phyloP scores from a whole-genome alignment of 768 basidiomycete genomes.

The Tricholoma flavovirens region DNA sequence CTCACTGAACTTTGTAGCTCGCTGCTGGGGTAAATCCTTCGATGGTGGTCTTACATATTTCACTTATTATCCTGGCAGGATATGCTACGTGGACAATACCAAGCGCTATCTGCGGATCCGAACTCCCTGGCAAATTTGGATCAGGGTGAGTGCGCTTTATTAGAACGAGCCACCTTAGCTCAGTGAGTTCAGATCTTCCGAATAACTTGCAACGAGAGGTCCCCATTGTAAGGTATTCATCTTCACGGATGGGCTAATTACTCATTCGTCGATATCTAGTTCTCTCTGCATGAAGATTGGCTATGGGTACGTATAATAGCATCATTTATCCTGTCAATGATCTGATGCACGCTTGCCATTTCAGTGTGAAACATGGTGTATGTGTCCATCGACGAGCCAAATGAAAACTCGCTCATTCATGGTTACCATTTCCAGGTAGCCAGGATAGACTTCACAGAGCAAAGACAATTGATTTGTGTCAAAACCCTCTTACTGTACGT shows the following conservation, averaged over 20 bases:
- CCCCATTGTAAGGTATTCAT: conserved; percentile 68
- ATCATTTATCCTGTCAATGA: not conserved
- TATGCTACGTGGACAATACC: conserved; percentile 87
- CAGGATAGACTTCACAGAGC: conserved; percentile 77
- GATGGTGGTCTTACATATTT: not conserved
- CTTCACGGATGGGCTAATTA: not conserved
- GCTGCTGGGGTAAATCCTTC: conserved; percentile 41
- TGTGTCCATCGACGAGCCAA: conserved; percentile 18
- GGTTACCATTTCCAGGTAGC: conserved; percentile 45
- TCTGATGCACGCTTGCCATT: conserved; percentile 3
- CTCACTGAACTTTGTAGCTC: conserved; percentile 26
- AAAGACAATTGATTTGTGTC: conserved; percentile 93
- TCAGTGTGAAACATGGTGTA: conserved; percentile 99
- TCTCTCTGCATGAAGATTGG: conserved; percentile 90
- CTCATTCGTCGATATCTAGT: conserved; percentile 36
- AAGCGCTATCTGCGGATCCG: conserved; percentile 90
- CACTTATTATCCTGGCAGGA: conserved; percentile 41
- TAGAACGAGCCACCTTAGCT: not conserved
- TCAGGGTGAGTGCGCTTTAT: conserved; percentile 53
- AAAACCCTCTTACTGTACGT: conserved; percentile 89
- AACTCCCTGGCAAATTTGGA: conserved; percentile 92
- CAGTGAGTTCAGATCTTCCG: conserved; percentile 66
- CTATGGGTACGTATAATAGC: conserved; percentile 64
- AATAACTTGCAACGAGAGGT: conserved; percentile 92
- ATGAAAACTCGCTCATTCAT: not conserved